A percentile compares a stretch with the other conserved stretches of the same genome.
Evolutionary conservation across 23 red algal genomes (phyloP).

Genomic region (Gracilaria caudata): DNA sequence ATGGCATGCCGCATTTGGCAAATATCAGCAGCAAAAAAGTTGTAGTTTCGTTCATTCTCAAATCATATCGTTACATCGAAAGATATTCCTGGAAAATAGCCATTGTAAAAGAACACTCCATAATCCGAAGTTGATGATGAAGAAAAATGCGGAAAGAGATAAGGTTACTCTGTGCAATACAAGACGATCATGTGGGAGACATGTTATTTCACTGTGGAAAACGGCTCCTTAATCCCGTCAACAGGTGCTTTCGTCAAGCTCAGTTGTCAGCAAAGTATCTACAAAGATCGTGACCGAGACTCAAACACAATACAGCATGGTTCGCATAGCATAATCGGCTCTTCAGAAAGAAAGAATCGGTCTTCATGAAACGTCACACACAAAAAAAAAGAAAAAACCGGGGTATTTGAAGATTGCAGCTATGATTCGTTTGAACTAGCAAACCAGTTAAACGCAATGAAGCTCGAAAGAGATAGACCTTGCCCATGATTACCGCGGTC

Average conservation of each 20-base stretch:
- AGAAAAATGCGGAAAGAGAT: slow-evolving; percentile 12
- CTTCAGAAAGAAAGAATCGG: background rate
- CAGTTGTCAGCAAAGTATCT: slow-evolving; percentile 28
- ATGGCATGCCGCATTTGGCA: background rate
- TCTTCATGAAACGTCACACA: slow-evolving; percentile 12
- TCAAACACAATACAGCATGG: slow-evolving; percentile 14
- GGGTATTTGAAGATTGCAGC: slow-evolving; percentile 10
- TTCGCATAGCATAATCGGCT: slow-evolving; percentile 1
- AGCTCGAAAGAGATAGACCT: slow-evolving; percentile 35
- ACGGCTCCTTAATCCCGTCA: background rate
- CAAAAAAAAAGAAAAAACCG: slow-evolving; percentile 49
- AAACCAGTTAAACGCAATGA: slow-evolving; percentile 55
- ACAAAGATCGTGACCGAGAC: slow-evolving; percentile 27
- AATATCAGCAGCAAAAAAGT: background rate
- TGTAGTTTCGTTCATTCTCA: background rate
- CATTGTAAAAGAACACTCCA: background rate
- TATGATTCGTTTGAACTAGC: slow-evolving; percentile 71
- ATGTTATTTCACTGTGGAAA: background rate
- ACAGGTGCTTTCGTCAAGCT: slow-evolving; percentile 7
- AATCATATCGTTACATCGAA: background rate
- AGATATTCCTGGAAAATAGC: background rate
- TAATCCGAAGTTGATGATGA: background rate
- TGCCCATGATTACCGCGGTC: slow-evolving; percentile 52
- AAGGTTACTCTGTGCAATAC: slow-evolving; percentile 9
- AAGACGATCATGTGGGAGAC: background rate